Evolutionary conservation across 495 filamentous ascomycete genomes (phyloP), one percentile per base, ranked within the genome.

Genomic region (Pseudoneurospora amorphoporcata): DNA sequence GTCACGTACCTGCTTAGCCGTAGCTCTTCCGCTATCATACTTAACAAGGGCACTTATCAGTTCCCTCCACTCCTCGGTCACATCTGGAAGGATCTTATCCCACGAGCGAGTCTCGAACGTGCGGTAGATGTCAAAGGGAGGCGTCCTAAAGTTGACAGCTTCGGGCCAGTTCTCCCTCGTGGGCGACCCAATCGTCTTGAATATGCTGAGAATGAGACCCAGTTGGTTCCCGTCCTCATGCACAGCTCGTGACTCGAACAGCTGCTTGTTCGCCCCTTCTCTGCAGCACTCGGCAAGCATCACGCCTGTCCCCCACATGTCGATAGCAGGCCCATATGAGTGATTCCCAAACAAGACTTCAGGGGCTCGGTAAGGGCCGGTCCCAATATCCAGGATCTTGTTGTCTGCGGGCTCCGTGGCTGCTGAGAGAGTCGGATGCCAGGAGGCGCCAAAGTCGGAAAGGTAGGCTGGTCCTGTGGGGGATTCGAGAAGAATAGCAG

Each of bases 311-410:
- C 91, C 92, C 95, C 95, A 99, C 74, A 97, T 87, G 83, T 99
- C 95, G 8, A 98, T 83, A 8, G 85, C 80, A 3, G 83, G 75
- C 32, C 86, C 87, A 77, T 99, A 99, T 1, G 82, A 84, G 40
- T 81, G 87, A 73, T 91, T 87, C 10, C 95, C 96, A 79, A 99
- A 99, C 12, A 99, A 83, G 3, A 94, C 86, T 81, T 99, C 95
- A 0, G 95, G 95, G 0, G 95, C 85, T 14, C 96, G 89, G 79
- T 99, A 99, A 69, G 89, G 89, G 0, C 94, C 93, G 0, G 95
- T 98, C 7, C 95, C 95, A 10, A 99, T 90, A 80, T 99, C 95
- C 16, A 94, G 90, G 73, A 97, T 91, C 81, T 97, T 98, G 69
- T 86, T 74, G 69, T 87, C 80, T 9, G 84, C 74, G 9, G 90